phyloP scores from a whole-genome alignment of 1,284 basidiomycete genomes.

The Pseudozyma flocculosa region DNA sequence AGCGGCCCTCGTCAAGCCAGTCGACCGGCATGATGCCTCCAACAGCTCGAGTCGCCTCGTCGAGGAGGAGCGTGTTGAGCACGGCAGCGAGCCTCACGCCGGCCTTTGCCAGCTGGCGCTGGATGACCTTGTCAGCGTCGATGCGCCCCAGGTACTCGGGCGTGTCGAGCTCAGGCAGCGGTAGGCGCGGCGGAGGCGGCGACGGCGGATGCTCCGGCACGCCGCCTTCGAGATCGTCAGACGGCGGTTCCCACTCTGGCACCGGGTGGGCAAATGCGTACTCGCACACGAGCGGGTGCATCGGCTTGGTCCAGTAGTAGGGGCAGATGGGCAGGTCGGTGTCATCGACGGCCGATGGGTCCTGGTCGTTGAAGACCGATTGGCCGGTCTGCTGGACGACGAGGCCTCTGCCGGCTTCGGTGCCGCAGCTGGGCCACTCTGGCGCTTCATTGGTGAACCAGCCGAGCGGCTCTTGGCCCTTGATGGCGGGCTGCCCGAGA shows the following conservation, averaged over 20 bases:
- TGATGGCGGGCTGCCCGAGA: conserved; percentile 42
- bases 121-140: conserved; percentile 68
- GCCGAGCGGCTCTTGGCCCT: conserved; percentile 1
- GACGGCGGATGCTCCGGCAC: conserved; percentile 1
- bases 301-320: conserved; percentile 59
- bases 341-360: conserved; percentile 40
- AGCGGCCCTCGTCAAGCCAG: too few relatives aligned
- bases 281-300: conserved; percentile 46
- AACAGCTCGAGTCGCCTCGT: neutral
- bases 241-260: conserved; percentile 15
- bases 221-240: conserved; percentile 2
- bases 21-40: too few relatives aligned
- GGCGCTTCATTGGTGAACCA: conserved; percentile 37
- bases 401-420: neutral
- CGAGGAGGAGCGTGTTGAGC: conserved; percentile 65
- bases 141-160: conserved; percentile 70
- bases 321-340: conserved; percentile 68
- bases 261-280: conserved; percentile 70
- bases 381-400: neutral
- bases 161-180: conserved; percentile 75
- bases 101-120: conserved; percentile 76
- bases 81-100: conserved; percentile 78
- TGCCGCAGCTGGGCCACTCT: conserved; percentile 49
- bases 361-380: neutral
- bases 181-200: conserved; percentile 6